A percentile compares a stretch with the other conserved stretches of the same genome.
Evolutionary conservation across 2,329 filamentous ascomycete species (phyloP).

Genomic region (Colletotrichum cuscutae): DNA sequence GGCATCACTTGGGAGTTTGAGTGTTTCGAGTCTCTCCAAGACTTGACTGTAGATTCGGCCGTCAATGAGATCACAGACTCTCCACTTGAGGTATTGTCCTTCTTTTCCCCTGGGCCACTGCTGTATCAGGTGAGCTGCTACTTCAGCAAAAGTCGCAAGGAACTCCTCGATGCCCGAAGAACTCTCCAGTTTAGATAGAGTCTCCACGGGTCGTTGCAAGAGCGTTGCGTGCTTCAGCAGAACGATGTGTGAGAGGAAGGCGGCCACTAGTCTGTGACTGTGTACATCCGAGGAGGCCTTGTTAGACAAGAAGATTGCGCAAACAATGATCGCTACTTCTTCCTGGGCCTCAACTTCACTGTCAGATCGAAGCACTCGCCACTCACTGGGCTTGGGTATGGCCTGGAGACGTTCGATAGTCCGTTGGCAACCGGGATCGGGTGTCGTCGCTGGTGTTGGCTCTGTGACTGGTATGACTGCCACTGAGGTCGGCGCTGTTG

Average conservation of each 20-base stretch:
- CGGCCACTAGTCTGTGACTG: not conserved
- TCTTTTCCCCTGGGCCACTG: not conserved
- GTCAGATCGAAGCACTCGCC: not conserved
- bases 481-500: not conserved
- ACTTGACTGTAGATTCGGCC: slow-evolving; percentile 5
- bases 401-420: not conserved
- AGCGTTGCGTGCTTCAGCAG: slow-evolving; percentile 7
- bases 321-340: not conserved
- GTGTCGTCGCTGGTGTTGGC: not conserved
- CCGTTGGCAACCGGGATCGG: not conserved
- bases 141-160: slow-evolving; percentile 1
- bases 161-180: not conserved
- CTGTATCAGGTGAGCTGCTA: not conserved
- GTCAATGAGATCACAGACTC: slow-evolving; percentile 17
- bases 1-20: not conserved
- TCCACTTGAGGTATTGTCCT: not conserved
- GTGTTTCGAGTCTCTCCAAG: not conserved
- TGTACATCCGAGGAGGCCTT: not conserved
- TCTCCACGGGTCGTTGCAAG: not conserved
- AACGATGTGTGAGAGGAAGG: slow-evolving; percentile 16
- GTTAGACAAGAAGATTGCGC: not conserved
- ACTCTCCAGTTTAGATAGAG: no score
- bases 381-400: no score
- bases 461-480: not conserved
- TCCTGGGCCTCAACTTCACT: not conserved